Percentiles rank a stretch among this genome's conserved stretches.
These are phyloP conservation scores for Irpex lacteus DNA, from an alignment of 1,284 basidiomycete genomes.

Conservation along the genomic window DNA sequence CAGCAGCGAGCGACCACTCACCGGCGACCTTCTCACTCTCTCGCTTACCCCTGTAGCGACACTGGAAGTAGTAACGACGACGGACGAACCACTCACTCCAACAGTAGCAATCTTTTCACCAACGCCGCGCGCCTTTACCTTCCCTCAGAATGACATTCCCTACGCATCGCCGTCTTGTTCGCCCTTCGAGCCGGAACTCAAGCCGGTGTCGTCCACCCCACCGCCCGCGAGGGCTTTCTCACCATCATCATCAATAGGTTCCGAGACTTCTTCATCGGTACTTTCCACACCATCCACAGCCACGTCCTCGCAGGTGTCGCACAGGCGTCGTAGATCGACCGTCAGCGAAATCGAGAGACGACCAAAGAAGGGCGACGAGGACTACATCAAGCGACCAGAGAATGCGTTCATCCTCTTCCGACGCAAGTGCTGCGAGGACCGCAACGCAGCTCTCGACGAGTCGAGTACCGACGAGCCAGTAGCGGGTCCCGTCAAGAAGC, in stretches of 20 bases:
- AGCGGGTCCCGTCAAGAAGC: slow-evolving; percentile 43
- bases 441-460: slow-evolving; percentile 44
- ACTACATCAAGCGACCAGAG: slow-evolving; percentile 78
- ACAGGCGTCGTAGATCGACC: slow-evolving; percentile 63
- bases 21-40: slow-evolving; percentile 13
- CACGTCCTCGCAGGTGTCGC: slow-evolving; percentile 34
- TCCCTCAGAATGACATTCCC: slow-evolving; percentile 64
- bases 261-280: slow-evolving; percentile 36
- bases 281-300: slow-evolving; percentile 31
- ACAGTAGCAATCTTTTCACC: slow-evolving; percentile 66
- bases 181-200: slow-evolving; percentile 68
- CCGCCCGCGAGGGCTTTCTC: slow-evolving; percentile 36
- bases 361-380: slow-evolving; percentile 74
- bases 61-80: slow-evolving; percentile 72
- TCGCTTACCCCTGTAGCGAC: slow-evolving; percentile 33
- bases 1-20: slow-evolving; percentile 25
- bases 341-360: slow-evolving; percentile 58
- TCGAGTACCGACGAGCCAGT: slow-evolving; percentile 28
- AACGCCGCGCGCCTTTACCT: slow-evolving; percentile 73
- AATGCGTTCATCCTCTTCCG: slow-evolving; percentile 82
- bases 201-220: slow-evolving; percentile 47
- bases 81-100: slow-evolving; percentile 57
- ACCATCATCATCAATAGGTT: slow-evolving; percentile 49
- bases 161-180: slow-evolving; percentile 61
- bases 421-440: slow-evolving; percentile 70